Evolutionary conservation across 2,329 filamentous ascomycete genomes (phyloP), one percentile per base, ranked within the genome.

Genomic region (Apiospora rasikravindrae): DNA sequence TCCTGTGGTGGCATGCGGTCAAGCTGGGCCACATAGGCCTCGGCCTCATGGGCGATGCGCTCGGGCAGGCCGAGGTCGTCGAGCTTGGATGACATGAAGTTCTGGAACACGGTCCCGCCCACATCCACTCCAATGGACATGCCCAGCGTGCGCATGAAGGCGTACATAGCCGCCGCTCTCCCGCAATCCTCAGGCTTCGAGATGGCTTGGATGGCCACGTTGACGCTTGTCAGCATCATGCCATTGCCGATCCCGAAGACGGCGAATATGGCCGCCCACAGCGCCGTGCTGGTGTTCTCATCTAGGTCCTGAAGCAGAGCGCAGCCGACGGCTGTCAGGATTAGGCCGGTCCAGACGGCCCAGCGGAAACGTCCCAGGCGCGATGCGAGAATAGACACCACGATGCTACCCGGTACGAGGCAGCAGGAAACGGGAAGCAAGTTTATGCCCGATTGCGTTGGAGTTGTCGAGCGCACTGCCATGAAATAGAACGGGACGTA

Each of bases 21-120:
- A 73, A 80, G 74, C 11, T 67, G 40, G 49, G 79, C 75, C 40
- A 80, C 76, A 45, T 76, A 79, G 4, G 74, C 77, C 73, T 81
- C 79, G 14, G 79, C 76, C 24, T 80, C 72, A 49, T 76, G 74
- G 13, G 78, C 77, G 69, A 67, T 44, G 69, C 51, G 13, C 16
- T 64, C 53, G 29, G 69, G 69, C 33, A 70, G 19, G 37, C 29
- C 16, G 1, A 45, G 37, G 37, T 64, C 69, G 22, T 66, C 53
- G 5, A 76, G 75, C 69, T 74, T 74, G n/a, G 72, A 11, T 14
- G 53, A 69, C 75, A 76, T 76, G 69, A 75, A 74, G 51, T 76
- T 75, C 71, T 76, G 75, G 72, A 76, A 76, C 29, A 71, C 71
- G 66, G 73, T 75, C 8, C 74, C 74, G 26, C 74, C 75, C 26